These are phyloP conservation scores for Podosphaera fusca DNA, from an alignment of 2,329 filamentous ascomycete species.

Conservation along the genomic window DNA sequence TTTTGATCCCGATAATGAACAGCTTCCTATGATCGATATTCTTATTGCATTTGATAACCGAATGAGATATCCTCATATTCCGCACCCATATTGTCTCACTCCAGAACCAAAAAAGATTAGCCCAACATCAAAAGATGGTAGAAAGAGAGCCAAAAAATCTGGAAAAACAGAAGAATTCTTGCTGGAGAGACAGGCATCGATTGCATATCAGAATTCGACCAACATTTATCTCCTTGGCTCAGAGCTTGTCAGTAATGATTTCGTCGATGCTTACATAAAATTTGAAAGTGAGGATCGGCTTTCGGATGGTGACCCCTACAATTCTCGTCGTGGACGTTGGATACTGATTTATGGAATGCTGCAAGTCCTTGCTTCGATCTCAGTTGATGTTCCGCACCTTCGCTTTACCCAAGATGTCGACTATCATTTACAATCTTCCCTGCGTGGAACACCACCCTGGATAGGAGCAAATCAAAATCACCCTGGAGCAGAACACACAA, in stretches of 20 bases:
- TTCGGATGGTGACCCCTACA: constrained; percentile 27
- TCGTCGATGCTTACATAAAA: constrained; percentile 30
- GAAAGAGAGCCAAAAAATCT: constrained; percentile 8
- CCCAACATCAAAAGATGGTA: constrained; percentile 2
- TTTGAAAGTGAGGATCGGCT: constrained; percentile 32
- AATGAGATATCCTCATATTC: constrained; percentile 39
- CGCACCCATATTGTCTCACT: constrained; percentile 41
- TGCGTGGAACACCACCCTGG: constrained; percentile 34
- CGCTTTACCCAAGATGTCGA: constrained; percentile 27
- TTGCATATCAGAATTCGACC: constrained; percentile 35
- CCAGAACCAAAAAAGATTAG: constrained; percentile 26
- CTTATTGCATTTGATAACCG: constrained; percentile 41
- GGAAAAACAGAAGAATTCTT: constrained; percentile 8
- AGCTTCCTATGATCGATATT: constrained; percentile 43
- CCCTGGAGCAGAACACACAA: constrained; percentile 13
- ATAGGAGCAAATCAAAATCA: constrained; percentile 16
- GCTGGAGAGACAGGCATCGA: constrained; percentile 10
- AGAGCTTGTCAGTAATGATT: constrained; percentile 27
- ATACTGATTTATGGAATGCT: constrained; percentile 35
- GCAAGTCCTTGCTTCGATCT: constrained; percentile 34
- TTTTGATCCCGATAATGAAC: constrained; percentile 26
- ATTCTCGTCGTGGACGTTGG: constrained; percentile 35
- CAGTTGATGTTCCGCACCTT: constrained; percentile 31
- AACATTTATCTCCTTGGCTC: constrained; percentile 33
- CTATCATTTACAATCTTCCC: constrained; percentile 32